phyloP scores from a whole-genome alignment of 108 stramenopile species.

The Craspedostauros australis region DNA sequence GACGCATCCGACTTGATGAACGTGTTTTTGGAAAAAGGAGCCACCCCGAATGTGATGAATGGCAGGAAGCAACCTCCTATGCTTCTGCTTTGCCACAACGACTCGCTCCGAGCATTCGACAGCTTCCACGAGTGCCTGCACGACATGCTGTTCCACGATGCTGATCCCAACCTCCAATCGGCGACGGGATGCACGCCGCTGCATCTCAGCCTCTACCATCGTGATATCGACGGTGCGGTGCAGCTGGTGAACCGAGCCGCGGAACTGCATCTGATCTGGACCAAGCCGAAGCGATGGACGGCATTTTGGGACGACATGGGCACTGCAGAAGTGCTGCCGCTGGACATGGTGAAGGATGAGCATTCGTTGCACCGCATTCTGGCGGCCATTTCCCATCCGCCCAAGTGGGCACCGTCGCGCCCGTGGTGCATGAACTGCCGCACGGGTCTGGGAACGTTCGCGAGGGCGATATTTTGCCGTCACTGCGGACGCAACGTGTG shows the following conservation, averaged over 20 bases:
- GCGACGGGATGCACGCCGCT: conserved; percentile 77
- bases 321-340: conserved; percentile 46
- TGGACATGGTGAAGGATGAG: conserved; percentile 76
- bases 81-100: conserved; percentile 78
- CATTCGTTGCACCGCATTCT: conserved; percentile 51
- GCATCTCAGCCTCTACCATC: conserved; percentile 73
- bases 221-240: conserved; percentile 63
- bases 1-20: conserved; percentile 61
- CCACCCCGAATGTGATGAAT: conserved; percentile 62
- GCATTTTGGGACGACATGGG: conserved; percentile 76
- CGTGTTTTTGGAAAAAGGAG: conserved; percentile 65
- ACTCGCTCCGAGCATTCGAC: conserved; percentile 37
- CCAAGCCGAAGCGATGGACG: conserved; percentile 62
- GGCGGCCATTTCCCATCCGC: conserved; percentile 47
- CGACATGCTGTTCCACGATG: conserved; percentile 61
- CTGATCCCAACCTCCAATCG: conserved; percentile 67
- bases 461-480: conserved; percentile 53
- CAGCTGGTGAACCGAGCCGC: conserved; percentile 59
- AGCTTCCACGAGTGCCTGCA: conserved; percentile 66
- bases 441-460: conserved; percentile 34
- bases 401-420: conserved; percentile 48
- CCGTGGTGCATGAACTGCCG: conserved; percentile 84
- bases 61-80: conserved; percentile 73
- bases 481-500: conserved; percentile 78
- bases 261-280: conserved; percentile 70